phyloP scores from a whole-genome alignment of 2,329 filamentous ascomycete genomes.

The Verticillium dahliae region DNA sequence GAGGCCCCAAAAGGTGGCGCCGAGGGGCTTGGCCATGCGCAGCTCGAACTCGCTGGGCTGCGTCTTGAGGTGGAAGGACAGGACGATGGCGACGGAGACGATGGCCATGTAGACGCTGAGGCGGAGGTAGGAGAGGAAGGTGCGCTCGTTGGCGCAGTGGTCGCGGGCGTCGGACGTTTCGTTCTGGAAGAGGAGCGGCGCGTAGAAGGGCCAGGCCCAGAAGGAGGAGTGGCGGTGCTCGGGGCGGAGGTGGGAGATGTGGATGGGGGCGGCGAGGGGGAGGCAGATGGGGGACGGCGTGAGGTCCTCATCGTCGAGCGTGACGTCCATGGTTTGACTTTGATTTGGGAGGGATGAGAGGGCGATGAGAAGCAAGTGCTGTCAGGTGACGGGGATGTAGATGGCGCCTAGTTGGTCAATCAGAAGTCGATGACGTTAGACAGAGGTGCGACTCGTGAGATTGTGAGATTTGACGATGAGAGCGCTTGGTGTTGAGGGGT shows the following conservation, averaged over 20 bases:
- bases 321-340: background rate
- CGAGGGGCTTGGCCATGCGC: conserved; percentile 74
- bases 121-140: conserved; percentile 85
- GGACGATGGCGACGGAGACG: conserved; percentile 80
- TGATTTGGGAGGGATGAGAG: background rate
- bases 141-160: conserved; percentile 72
- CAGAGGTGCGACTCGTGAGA: background rate
- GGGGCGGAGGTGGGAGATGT: background rate
- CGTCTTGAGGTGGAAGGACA: conserved; percentile 85
- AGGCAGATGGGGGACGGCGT: conserved; percentile 22
- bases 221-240: conserved; percentile 29
- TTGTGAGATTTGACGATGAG: background rate
- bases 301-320: conserved; percentile 29
- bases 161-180: conserved; percentile 68
- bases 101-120: conserved; percentile 87
- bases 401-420: too few species aligned
- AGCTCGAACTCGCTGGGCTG: conserved; percentile 65
- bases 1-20: conserved; percentile 81
- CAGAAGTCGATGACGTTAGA: background rate
- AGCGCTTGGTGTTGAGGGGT: background rate
- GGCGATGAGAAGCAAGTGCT: background rate
- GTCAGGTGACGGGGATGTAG: too few species aligned
- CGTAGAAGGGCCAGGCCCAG: conserved; percentile 55
- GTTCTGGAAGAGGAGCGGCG: conserved; percentile 68
- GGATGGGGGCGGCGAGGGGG: background rate